Conservation (phyloP, 2,329 filamentous ascomycete species). For the Tolypocladium sp. region DNA sequence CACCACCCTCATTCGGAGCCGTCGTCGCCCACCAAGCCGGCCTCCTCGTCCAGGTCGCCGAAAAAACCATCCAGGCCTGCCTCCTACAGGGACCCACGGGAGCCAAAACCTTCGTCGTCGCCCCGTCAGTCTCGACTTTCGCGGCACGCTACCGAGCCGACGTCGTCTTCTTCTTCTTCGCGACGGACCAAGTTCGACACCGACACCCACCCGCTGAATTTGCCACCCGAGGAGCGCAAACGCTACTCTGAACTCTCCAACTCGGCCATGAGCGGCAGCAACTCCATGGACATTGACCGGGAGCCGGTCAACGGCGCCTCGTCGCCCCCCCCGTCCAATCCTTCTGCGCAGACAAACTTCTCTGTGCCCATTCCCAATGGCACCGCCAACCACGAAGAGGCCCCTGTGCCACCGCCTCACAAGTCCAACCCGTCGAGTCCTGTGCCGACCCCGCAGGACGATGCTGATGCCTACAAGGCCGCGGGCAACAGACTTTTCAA, state of each 20-base stretch:
- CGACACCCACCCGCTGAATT: slow-evolving; percentile 79
- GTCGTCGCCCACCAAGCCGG: slow-evolving; percentile 26
- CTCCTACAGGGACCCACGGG: slow-evolving; percentile 17
- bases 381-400: slow-evolving; percentile 31
- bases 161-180: slow-evolving; percentile 31
- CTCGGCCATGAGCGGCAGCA: slow-evolving; percentile 46
- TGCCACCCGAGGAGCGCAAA: slow-evolving; percentile 80
- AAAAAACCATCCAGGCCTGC: slow-evolving; percentile 20
- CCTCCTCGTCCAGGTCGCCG: slow-evolving; percentile 19
- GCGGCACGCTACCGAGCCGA: slow-evolving; percentile 39
- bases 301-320: slow-evolving; percentile 45
- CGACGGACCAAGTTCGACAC: slow-evolving; percentile 50
- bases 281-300: slow-evolving; percentile 70
- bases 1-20: slow-evolving; percentile 27
- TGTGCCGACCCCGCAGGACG: slow-evolving; percentile 48
- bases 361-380: slow-evolving; percentile 44
- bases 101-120: slow-evolving; percentile 14
- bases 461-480: slow-evolving; percentile 87
- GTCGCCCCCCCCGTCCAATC: slow-evolving; percentile 40
- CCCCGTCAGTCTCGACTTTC: slow-evolving; percentile 35
- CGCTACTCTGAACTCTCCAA: slow-evolving; percentile 60
- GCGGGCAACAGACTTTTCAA: slow-evolving; percentile 97
- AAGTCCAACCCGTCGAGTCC: slow-evolving; percentile 54
- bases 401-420: slow-evolving; percentile 64
- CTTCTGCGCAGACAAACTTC: slow-evolving; percentile 33